Evolutionary conservation across 768 basidiomycete species (phyloP).

Genomic region (Calvatia gigantea): DNA sequence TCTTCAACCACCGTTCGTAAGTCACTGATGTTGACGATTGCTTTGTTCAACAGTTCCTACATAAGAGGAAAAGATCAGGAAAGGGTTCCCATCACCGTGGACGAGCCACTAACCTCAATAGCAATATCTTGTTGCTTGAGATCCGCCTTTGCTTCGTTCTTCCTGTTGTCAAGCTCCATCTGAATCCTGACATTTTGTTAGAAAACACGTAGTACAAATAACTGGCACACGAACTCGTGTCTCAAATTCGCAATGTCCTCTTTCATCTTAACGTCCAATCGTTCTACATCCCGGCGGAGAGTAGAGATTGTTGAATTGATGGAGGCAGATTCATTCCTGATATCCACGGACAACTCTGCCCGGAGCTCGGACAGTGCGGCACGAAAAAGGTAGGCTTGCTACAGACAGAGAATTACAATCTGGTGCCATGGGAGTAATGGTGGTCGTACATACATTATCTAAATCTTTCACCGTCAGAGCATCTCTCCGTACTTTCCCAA

Average conservation of each 20-base stretch:
- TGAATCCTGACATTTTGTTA: slow-evolving; percentile 63
- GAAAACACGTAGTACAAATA: slow-evolving; percentile 3
- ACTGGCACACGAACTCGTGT: slow-evolving; percentile 70
- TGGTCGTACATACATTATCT: slow-evolving; percentile 61
- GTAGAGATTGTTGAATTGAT: slow-evolving; percentile 74
- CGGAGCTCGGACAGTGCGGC: slow-evolving; percentile 90
- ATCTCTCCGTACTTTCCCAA: slow-evolving; percentile 67
- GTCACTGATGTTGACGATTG: slow-evolving; percentile 71
- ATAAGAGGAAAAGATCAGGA: not conserved
- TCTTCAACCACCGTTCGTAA: slow-evolving; percentile 80
- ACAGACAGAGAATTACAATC: not conserved
- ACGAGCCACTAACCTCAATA: slow-evolving; percentile 59
- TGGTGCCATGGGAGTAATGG: not conserved
- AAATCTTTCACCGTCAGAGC: slow-evolving; percentile 74
- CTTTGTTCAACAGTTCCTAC: slow-evolving; percentile 74
- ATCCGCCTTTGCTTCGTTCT: slow-evolving; percentile 85
- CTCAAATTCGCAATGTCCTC: slow-evolving; percentile 86
- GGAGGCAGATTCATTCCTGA: slow-evolving; percentile 81
- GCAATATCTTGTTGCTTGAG: slow-evolving; percentile 79
- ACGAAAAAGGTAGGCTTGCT: slow-evolving; percentile 96
- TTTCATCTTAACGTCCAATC: slow-evolving; percentile 86
- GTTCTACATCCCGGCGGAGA: slow-evolving; percentile 83
- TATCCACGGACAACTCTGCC: slow-evolving; percentile 77
- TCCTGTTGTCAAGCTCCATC: slow-evolving; percentile 93
- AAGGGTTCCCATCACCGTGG: not conserved